Conservation (phyloP, 805 yeast genomes). For the Tetrapisispora phaffii region DNA sequence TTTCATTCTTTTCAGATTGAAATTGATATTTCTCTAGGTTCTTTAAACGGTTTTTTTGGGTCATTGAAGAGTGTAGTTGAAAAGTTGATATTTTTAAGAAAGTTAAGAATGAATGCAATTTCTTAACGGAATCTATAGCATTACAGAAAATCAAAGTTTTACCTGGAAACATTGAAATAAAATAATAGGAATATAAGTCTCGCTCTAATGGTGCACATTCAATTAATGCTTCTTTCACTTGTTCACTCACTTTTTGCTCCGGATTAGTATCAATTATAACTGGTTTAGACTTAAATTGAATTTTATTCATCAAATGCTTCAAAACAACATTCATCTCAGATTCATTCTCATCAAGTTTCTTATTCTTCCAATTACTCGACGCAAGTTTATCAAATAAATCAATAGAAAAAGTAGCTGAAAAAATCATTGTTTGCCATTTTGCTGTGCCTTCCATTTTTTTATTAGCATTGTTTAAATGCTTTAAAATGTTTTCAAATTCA, state of each 20-base stretch:
- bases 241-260: conserved; percentile 61
- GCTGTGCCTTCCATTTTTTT: conserved; percentile 29
- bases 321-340: conserved; percentile 49
- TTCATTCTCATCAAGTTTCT: conserved; percentile 16
- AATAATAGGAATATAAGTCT: conserved; percentile 83
- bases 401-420: conserved; percentile 85
- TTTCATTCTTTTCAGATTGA: conserved; percentile 32
- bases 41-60: conserved; percentile 84
- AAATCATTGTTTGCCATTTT: conserved; percentile 78
- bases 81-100: conserved; percentile 58
- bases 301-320: conserved; percentile 53
- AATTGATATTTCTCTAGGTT: conserved; percentile 57
- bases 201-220: conserved; percentile 88
- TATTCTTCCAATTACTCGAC: conserved; percentile 28
- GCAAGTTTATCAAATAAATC: conserved; percentile 72
- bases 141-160: conserved; percentile 85
- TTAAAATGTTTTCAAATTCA: conserved; percentile 75
- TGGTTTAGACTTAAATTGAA: conserved; percentile 66
- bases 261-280: conserved; percentile 78
- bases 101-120: conserved; percentile 66
- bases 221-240: conserved; percentile 73
- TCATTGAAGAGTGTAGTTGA: conserved; percentile 87
- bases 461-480: conserved; percentile 41
- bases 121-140: conserved; percentile 88
- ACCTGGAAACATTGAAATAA: conserved; percentile 77